phyloP scores from a whole-genome alignment of 1,284 basidiomycete species.

The Austroboletus niveus region DNA sequence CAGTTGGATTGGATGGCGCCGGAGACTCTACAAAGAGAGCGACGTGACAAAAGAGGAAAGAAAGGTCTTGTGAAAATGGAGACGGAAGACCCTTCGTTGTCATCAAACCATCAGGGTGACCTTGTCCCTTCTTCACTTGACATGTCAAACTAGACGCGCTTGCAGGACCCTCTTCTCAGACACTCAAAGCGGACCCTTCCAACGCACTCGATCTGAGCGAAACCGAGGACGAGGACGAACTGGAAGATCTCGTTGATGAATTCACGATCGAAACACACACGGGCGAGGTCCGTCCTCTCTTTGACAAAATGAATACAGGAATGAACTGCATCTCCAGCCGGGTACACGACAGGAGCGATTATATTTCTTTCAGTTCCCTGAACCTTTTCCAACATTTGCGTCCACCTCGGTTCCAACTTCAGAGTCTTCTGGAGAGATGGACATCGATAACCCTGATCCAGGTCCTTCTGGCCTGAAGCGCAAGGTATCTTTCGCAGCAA shows the following conservation, averaged over 20 bases:
- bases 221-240: constrained; percentile 82
- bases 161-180: constrained; percentile 36
- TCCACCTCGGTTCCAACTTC: constrained; percentile 25
- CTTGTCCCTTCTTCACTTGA: not conserved
- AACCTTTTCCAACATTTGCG: constrained; percentile 80
- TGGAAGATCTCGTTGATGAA: constrained; percentile 83
- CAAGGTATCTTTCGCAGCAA: constrained; percentile 60
- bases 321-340: constrained; percentile 29
- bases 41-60: constrained; percentile 40
- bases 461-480: constrained; percentile 36
- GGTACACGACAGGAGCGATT: constrained; percentile 61
- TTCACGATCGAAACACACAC: constrained; percentile 53
- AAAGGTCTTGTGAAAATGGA: constrained; percentile 42
- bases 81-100: constrained; percentile 39
- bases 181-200: constrained; percentile 51
- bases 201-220: constrained; percentile 82
- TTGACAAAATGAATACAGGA: constrained; percentile 5
- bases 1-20: constrained; percentile 89
- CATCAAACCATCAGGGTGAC: constrained; percentile 37
- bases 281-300: constrained; percentile 37
- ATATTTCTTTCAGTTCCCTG: constrained; percentile 92
- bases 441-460: constrained; percentile 27
- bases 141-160: not conserved
- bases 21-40: constrained; percentile 67
- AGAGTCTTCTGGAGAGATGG: constrained; percentile 23